Evolutionary conservation across 768 basidiomycete species (phyloP), one percentile per base, ranked within the genome.

Genomic region (Tephrocybe sp.): DNA sequence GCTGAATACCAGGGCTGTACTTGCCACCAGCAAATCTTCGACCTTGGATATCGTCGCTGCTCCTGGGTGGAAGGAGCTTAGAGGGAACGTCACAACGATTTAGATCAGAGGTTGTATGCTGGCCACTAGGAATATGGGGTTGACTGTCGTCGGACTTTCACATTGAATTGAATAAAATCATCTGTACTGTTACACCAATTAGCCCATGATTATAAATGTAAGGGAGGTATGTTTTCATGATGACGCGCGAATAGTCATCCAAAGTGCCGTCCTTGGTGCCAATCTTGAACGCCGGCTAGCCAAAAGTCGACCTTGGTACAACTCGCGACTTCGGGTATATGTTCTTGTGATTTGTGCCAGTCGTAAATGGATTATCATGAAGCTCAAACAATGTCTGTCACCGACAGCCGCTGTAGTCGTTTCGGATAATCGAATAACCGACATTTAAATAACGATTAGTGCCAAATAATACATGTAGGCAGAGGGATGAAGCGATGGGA

Each of bases 21-120:
- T 69, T n/a, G 50, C 62, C 0, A 68, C 66, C 1, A 68, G 68
- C 54, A 69, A 69, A 47, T 30, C 37, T 20, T 64, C 65, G 7
- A 65, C 59, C 9, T 62, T 65, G 1, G 50, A 59, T 10, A 56
- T 66, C 17, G 70, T 69, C 1, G 48, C 58, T 25, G 70, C 68
- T 9, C 70, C 68, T 9, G 65, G 65, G 21, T 71, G 70, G 70
- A 51, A 56, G 18, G 66, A 67, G 21, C 60, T 71, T 15, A 49
- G 58, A n/a, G 58, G 53, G 21, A 51, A 45, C 8, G 17, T 51
- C 11, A 49, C 49, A 18, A 50, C 45, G 12, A 53, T 45, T 21
- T 53, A 26, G 9, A 33, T 4, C 20, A 15, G 25, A 11, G 17
- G 25, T n/a, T n/a, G n/a, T n/a, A n/a, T n/a, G n/a, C n/a, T n/a